Evolutionary conservation across 75 land plant genomes (phyloP), one percentile per base, ranked within the genome.

Genomic region (Cupressus sempervirens): DNA sequence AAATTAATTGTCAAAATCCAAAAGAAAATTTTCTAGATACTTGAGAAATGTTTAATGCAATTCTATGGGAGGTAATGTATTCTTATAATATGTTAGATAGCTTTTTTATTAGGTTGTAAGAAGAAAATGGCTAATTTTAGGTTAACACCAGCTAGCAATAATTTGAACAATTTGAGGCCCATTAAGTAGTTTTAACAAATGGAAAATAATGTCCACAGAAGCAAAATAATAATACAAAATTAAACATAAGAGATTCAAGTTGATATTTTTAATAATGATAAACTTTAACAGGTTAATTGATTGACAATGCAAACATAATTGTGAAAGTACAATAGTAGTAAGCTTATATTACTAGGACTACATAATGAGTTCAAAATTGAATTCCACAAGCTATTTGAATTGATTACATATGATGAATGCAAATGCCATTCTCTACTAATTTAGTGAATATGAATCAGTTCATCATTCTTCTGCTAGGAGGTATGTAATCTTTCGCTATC

Each of bases 11-110:
- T 88, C 99, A 98, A 75, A 13, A 87, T 29, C 99, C 99, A 86
- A 98, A 98, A 88, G 94, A 98, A 46, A 90, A 95, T 87, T 86
- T 98, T 58, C 95, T 98, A 81, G 99, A 98, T 85, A 95, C 95
- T 41, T 98, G 99, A 50, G 99, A 98, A 88, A 96, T 96, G 98
- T 85, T 79, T 52, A 1, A 84, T 80, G 97, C 98, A 75, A 93
- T 94, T 91, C 90, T 89, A 56, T 98, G 99, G 99, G 99, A 95
- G 54, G 99, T 98, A 87, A 91, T 96, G 83, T 8, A 46, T 36
- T 46, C 3, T 73, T 72, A 32, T 10, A 72, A 32, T 72, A 32
- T 36, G 4, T 72, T 36, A 32, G 30, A 32, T 29, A 36, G 32
- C 35, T 72, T 0, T 72, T 72, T 72, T 72, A 26, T 23, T 72